Percentiles rank a stretch among this genome's conserved stretches.
phyloP scores from a whole-genome alignment of 345 rosid genomes.

The Salix brachista region DNA sequence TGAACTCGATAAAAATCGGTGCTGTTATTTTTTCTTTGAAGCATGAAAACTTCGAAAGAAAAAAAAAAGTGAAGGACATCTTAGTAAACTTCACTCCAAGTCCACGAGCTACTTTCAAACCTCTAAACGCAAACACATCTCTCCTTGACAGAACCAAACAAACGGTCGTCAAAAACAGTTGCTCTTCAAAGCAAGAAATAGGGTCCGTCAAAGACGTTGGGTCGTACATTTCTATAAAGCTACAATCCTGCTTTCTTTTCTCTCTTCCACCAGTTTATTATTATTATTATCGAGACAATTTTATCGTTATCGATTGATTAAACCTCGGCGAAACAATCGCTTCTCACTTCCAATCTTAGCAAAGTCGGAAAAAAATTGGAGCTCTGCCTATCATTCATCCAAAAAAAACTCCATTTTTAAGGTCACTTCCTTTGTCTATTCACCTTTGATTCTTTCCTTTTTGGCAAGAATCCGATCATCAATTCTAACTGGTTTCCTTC shows the following conservation, averaged over 20 bases:
- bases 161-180: conserved; percentile 10
- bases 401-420: conserved; percentile 4
- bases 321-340: conserved; percentile 38
- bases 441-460: conserved; percentile 42
- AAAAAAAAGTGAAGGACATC: too few species aligned
- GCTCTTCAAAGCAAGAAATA: neutral
- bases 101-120: neutral
- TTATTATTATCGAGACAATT: conserved; percentile 3
- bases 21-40: too few species aligned
- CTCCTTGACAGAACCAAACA: neutral
- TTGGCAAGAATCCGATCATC: conserved; percentile 34
- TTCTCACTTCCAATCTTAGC: conserved; percentile 14
- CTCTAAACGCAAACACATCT: neutral
- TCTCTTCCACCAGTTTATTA: neutral
- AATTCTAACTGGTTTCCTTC: neutral
- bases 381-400: neutral
- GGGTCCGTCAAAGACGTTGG: conserved; percentile 20
- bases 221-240: conserved; percentile 29
- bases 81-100: too few species aligned
- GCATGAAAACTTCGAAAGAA: too few species aligned
- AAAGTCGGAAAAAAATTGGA: neutral
- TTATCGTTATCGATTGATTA: conserved; percentile 17
- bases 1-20: too few species aligned
- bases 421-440: conserved; percentile 14
- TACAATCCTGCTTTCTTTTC: conserved; percentile 9